A percentile compares a stretch with the other conserved stretches of the same genome.
These are phyloP conservation scores for Paulownia fortunei DNA, from an alignment of 257 asterid species.

Conservation along the genomic window DNA sequence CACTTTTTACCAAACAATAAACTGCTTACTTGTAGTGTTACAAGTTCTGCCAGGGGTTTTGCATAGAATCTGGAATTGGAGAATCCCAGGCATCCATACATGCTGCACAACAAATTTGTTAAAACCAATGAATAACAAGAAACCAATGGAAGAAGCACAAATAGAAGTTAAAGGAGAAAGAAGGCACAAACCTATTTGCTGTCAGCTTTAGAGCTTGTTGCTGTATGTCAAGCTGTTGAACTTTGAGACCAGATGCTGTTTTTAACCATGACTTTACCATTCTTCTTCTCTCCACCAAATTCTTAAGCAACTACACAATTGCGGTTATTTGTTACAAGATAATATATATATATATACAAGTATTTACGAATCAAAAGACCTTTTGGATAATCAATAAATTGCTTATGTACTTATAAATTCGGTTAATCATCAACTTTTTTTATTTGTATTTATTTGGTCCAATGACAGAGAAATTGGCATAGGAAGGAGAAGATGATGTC, in stretches of 20 bases:
- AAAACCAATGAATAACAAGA: constrained; percentile 30
- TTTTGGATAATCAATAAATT: constrained; percentile 14
- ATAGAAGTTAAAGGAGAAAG: constrained; percentile 15
- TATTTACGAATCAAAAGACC: constrained; percentile 16
- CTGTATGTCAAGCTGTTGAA: constrained; percentile 90
- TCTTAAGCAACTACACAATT: constrained; percentile 70
- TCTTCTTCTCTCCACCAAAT: constrained; percentile 90
- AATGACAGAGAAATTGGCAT: neutral
- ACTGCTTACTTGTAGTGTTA: constrained; percentile 80
- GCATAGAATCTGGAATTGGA: constrained; percentile 97
- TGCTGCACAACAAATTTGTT: constrained; percentile 53
- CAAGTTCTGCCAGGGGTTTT: constrained; percentile 93
- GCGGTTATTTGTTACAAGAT: constrained; percentile 20
- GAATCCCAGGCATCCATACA: constrained; percentile 98
- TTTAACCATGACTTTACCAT: constrained; percentile 76
- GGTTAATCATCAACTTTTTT: neutral
- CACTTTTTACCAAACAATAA: constrained; percentile 20
- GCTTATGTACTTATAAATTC: constrained; percentile 9
- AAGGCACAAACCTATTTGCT: constrained; percentile 81
- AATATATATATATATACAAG: constrained; percentile 1
- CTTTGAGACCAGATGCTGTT: constrained; percentile 85
- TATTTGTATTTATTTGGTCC: constrained; percentile 1
- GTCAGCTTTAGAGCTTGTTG: constrained; percentile 98
- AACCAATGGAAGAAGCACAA: constrained; percentile 31
- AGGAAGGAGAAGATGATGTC: neutral